Percentiles rank a stretch among this genome's conserved stretches.
These are phyloP conservation scores for Fusarium cicatricum DNA, from an alignment of 2,329 filamentous ascomycete species.

Conservation along the genomic window DNA sequence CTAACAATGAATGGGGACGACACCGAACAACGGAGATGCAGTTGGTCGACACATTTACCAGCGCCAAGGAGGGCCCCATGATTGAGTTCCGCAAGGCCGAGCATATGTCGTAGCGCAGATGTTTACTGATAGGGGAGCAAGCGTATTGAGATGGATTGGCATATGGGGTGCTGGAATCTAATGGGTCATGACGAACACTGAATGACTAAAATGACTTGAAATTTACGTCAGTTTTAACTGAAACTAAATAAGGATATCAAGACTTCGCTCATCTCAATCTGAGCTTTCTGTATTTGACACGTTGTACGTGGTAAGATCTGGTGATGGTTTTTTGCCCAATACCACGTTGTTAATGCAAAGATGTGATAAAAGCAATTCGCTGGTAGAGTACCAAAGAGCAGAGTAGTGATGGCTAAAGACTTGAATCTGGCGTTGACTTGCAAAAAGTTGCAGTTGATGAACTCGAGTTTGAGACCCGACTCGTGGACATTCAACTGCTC, in stretches of 20 bases:
- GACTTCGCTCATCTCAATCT: neutral
- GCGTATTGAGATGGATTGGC: neutral
- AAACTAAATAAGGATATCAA: neutral
- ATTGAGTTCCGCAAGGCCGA: constrained; percentile 63
- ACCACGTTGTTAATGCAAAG: too few relatives aligned
- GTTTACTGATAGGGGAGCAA: neutral
- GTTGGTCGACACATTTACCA: constrained; percentile 76
- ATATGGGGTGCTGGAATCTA: neutral
- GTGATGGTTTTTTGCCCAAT: too few relatives aligned
- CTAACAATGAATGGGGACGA: constrained; percentile 61
- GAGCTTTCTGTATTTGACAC: neutral
- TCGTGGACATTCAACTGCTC: too few relatives aligned
- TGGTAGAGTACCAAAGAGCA: too few relatives aligned
- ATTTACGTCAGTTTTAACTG: neutral
- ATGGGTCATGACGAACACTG: neutral
- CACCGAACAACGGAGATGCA: constrained; percentile 70
- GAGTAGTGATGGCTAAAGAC: too few relatives aligned
- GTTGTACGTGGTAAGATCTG: too few relatives aligned
- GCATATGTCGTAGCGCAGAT: constrained; percentile 11
- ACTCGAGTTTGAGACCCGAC: neutral
- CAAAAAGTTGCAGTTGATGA: too few relatives aligned
- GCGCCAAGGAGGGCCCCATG: constrained; percentile 74
- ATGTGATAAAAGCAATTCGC: too few relatives aligned
- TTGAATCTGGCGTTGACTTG: too few relatives aligned
- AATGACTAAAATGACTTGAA: neutral